Percentiles rank a stretch among this genome's conserved stretches.
phyloP scores from a whole-genome alignment of 2,329 filamentous ascomycete species.

The Claviceps paspali region DNA sequence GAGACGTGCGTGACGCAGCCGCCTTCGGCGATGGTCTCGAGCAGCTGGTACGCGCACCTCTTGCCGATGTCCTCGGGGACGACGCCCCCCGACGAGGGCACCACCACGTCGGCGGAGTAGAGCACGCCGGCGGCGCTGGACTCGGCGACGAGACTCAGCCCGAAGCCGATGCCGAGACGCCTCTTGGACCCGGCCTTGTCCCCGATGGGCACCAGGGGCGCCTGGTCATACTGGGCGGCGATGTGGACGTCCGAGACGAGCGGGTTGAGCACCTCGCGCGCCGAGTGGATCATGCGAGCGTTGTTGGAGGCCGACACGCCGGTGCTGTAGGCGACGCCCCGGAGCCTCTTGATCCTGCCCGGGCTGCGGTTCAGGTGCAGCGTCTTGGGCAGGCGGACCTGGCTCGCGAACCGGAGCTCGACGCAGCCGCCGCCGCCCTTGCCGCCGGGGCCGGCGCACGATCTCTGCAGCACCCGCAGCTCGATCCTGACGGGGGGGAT shows the following conservation, averaged over 20 bases:
- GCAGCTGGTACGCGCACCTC: constrained; percentile 72
- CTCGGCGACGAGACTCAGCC: constrained; percentile 79
- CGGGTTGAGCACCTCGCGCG: constrained; percentile 72
- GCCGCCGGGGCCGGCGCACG: constrained; percentile 60
- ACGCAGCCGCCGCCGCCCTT: constrained; percentile 78
- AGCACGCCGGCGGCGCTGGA: constrained; percentile 66
- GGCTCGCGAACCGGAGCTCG: constrained; percentile 85
- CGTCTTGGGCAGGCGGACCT: constrained; percentile 86
- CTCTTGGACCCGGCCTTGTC: constrained; percentile 41
- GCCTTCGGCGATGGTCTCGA: constrained; percentile 68
- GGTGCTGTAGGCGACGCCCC: constrained; percentile 85
- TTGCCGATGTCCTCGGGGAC: constrained; percentile 84
- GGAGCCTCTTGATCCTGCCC: constrained; percentile 72
- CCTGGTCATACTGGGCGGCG: constrained; percentile 61
- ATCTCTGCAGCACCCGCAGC: constrained; percentile 64
- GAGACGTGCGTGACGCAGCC: constrained; percentile 66
- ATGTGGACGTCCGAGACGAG: constrained; percentile 84
- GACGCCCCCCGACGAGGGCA: constrained; percentile 62
- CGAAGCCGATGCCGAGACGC: constrained; percentile 78
- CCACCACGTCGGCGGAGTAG: constrained; percentile 72
- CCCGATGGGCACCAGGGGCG: constrained; percentile 37
- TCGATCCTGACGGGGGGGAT: constrained; percentile 70
- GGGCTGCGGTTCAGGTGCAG: constrained; percentile 71
- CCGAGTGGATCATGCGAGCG: constrained; percentile 83
- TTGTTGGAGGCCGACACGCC: constrained; percentile 91